These are phyloP conservation scores for Starmera caribaea DNA, from an alignment of 805 yeast species.

Conservation along the genomic window DNA sequence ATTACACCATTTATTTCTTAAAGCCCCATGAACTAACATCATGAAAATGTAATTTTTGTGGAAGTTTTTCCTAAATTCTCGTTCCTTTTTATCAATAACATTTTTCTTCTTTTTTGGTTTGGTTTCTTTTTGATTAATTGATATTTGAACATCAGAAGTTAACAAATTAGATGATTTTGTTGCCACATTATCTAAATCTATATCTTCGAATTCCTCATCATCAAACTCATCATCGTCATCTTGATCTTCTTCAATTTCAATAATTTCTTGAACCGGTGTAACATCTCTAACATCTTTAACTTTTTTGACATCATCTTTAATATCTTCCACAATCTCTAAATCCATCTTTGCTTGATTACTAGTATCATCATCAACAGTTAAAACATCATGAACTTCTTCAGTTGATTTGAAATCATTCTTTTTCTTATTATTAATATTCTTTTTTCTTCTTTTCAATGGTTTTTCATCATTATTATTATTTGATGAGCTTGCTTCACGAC, in stretches of 20 bases:
- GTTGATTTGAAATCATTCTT: not conserved
- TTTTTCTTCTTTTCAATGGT: not conserved
- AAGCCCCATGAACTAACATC: conserved; percentile 56
- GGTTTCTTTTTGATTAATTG: conserved; percentile 8
- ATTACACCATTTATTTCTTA: conserved; percentile 70
- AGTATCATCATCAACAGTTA: not conserved
- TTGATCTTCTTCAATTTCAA: not conserved
- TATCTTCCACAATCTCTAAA: not conserved
- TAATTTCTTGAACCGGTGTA: not conserved
- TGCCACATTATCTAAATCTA: not conserved
- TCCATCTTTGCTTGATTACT: not conserved
- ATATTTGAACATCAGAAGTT: not conserved
- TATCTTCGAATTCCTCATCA: not conserved
- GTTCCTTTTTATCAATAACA: conserved; percentile 45
- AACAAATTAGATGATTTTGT: not conserved
- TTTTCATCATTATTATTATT: not conserved
- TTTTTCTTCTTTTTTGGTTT: conserved; percentile 17
- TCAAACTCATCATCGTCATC: not conserved
- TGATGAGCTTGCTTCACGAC: not conserved
- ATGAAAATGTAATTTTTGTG: conserved; percentile 52
- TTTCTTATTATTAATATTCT: not conserved
- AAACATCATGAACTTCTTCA: not conserved
- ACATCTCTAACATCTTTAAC: not conserved
- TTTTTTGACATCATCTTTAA: not conserved
- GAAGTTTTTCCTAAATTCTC: conserved; percentile 36